Conservation (phyloP, 1,284 basidiomycete genomes). For the Mycosarcoma maydis region DNA sequence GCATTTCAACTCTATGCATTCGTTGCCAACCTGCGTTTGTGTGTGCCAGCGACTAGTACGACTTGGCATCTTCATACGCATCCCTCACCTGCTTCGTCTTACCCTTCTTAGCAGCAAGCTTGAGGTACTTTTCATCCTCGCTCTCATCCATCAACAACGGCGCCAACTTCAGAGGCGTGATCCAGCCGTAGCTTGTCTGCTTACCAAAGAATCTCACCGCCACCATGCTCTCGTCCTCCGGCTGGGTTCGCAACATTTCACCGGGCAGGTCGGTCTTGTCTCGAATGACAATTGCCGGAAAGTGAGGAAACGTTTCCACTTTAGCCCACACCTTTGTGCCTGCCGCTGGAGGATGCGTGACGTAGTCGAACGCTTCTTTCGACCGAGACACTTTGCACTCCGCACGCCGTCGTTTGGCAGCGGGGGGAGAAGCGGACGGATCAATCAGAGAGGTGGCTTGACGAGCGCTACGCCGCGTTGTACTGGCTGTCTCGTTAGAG, state of each 20-base stretch:
- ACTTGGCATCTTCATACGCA: slow-evolving; percentile 33
- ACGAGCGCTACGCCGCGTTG: slow-evolving; percentile 22
- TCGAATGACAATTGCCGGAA: slow-evolving; percentile 19
- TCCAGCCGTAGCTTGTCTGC: slow-evolving; percentile 24
- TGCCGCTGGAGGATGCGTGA: background rate
- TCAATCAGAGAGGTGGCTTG: slow-evolving; percentile 6
- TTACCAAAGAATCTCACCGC: slow-evolving; percentile 30
- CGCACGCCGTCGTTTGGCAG: slow-evolving; percentile 7
- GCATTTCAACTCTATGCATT: too few relatives aligned
- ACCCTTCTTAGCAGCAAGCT: slow-evolving; percentile 15
- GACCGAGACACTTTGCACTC: background rate
- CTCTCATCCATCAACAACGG: slow-evolving; percentile 9
- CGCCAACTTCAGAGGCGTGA: slow-evolving; percentile 4
- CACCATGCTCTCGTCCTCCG: slow-evolving; percentile 1
- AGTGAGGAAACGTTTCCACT: slow-evolving; percentile 28
- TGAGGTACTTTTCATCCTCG: slow-evolving; percentile 24
- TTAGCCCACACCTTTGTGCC: slow-evolving; percentile 48
- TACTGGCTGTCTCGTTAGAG: background rate
- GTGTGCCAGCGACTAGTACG: too few relatives aligned
- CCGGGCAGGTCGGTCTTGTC: slow-evolving; percentile 8
- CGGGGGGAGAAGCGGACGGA: slow-evolving; percentile 8
- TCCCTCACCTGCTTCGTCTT: slow-evolving; percentile 19
- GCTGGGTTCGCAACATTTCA: background rate
- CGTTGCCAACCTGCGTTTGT: too few relatives aligned
- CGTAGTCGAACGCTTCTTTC: background rate